Evolutionary conservation across 169 alveolate genomes (phyloP).

Genomic region (Cardiosporidium cionae): DNA sequence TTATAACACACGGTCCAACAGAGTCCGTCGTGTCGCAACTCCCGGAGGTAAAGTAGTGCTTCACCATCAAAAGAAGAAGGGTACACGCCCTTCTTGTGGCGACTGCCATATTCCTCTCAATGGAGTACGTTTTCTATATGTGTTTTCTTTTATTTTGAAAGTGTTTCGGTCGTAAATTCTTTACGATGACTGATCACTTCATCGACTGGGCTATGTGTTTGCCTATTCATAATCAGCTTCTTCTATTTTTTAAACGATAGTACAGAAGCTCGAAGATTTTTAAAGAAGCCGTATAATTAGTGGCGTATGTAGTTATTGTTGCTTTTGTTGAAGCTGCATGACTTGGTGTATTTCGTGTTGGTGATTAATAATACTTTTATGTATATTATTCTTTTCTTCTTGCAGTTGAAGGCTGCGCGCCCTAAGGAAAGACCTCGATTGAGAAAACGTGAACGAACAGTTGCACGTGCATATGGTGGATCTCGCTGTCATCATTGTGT

Average conservation of each 20-base stretch:
- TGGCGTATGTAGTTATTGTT: too few relatives aligned
- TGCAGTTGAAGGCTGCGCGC: conserved; percentile 52
- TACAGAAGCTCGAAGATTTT: too few relatives aligned
- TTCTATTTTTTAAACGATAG: too few relatives aligned
- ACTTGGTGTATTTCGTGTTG: too few relatives aligned
- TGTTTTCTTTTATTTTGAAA: too few relatives aligned
- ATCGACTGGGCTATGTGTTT: too few relatives aligned
- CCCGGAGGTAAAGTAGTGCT: conserved; percentile 69
- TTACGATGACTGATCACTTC: too few relatives aligned
- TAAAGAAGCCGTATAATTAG: too few relatives aligned
- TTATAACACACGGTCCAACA: conserved; percentile 76
- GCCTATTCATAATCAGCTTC: too few relatives aligned
- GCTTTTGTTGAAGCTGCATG: too few relatives aligned
- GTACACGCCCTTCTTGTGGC: conserved; percentile 60
- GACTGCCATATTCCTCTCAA: conserved; percentile 55
- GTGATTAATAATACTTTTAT: not conserved
- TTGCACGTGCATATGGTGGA: conserved; percentile 43
- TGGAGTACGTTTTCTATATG: conserved; percentile 45
- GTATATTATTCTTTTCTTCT: not conserved
- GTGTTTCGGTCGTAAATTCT: too few relatives aligned
- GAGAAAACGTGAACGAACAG: conserved; percentile 29
- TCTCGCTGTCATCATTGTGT: conserved; percentile 35
- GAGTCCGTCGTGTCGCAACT: conserved; percentile 70
- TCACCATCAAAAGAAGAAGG: conserved; percentile 52
- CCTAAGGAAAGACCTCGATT: conserved; percentile 48